Evolutionary conservation across 495 filamentous ascomycete species (phyloP).

Genomic region (Penicillium alfredii): DNA sequence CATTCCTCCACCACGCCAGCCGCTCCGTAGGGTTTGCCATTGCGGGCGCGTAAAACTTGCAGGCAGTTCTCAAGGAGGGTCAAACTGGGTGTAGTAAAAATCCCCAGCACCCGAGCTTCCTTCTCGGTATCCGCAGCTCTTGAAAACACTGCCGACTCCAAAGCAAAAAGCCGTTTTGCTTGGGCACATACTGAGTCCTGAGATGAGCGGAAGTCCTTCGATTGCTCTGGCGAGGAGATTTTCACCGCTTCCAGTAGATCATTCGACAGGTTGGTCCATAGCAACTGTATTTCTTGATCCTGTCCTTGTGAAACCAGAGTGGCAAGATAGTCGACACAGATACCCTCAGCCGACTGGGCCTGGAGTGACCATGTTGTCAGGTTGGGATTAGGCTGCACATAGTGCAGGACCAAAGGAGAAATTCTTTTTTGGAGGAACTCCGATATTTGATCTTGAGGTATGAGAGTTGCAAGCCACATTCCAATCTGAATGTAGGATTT

Average conservation of each 20-base stretch:
- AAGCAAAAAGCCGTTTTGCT: constrained; percentile 55
- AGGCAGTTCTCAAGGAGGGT: constrained; percentile 46
- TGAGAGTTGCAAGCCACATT: constrained; percentile 39
- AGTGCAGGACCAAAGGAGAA: constrained; percentile 53
- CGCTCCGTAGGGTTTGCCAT: constrained; percentile 79
- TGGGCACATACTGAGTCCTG: constrained; percentile 58
- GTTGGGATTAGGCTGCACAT: constrained; percentile 45
- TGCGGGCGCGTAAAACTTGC: constrained; percentile 47
- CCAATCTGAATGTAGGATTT: constrained; percentile 59
- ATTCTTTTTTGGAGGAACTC: constrained; percentile 44
- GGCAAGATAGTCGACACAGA: constrained; percentile 37
- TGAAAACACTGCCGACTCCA: constrained; percentile 46
- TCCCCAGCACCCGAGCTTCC: constrained; percentile 14
- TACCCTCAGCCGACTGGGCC: constrained; percentile 26
- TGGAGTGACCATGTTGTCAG: constrained; percentile 46
- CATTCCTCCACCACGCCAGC: constrained; percentile 56
- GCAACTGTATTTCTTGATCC: constrained; percentile 27
- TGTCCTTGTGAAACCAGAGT: constrained; percentile 22
- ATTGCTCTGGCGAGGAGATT: constrained; percentile 69
- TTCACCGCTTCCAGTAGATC: constrained; percentile 56
- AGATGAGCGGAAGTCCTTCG: constrained; percentile 64
- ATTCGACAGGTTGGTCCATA: constrained; percentile 52
- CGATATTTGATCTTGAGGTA: constrained; percentile 42
- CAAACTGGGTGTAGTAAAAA: constrained; percentile 24
- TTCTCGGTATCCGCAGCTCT: constrained; percentile 21